phyloP scores from a whole-genome alignment of 164 flowering plant genomes.

The Akebia trifoliata region DNA sequence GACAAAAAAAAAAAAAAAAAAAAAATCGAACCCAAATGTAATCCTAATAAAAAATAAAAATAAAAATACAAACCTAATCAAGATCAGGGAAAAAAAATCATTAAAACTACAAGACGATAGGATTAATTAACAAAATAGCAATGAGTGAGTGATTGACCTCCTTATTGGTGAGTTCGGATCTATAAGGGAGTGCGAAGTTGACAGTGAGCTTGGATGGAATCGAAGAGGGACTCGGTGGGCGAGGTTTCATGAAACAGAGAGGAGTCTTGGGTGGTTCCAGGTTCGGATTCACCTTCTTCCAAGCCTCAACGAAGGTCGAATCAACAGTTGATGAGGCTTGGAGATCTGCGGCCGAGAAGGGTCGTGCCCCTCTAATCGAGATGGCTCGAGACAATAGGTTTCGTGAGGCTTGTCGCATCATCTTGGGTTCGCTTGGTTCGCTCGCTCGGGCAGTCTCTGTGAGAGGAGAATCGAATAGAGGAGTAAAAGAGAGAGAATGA shows the following conservation, averaged over 20 bases:
- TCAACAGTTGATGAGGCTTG: constrained; percentile 16
- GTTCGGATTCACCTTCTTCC: constrained; percentile 31
- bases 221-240: constrained; percentile 50
- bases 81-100: too few relatives aligned
- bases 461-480: too few relatives aligned
- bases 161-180: constrained; percentile 47
- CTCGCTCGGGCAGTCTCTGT: constrained; percentile 16
- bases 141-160: constrained; percentile 37
- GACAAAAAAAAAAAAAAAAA: too few relatives aligned
- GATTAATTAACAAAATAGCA: neutral
- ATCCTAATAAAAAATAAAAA: too few relatives aligned
- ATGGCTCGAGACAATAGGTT: constrained; percentile 10
- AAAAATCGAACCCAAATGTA: too few relatives aligned
- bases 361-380: constrained; percentile 8
- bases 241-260: constrained; percentile 30
- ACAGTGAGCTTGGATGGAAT: constrained; percentile 74
- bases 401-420: constrained; percentile 25
- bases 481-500: too few relatives aligned
- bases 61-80: too few relatives aligned
- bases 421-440: constrained; percentile 9
- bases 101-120: neutral
- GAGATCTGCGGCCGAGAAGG: constrained; percentile 19
- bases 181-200: constrained; percentile 71
- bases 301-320: constrained; percentile 25
- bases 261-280: constrained; percentile 43